Evolutionary conservation across 2,329 filamentous ascomycete genomes (phyloP).

Genomic region (Orbilia ellipsospora): DNA sequence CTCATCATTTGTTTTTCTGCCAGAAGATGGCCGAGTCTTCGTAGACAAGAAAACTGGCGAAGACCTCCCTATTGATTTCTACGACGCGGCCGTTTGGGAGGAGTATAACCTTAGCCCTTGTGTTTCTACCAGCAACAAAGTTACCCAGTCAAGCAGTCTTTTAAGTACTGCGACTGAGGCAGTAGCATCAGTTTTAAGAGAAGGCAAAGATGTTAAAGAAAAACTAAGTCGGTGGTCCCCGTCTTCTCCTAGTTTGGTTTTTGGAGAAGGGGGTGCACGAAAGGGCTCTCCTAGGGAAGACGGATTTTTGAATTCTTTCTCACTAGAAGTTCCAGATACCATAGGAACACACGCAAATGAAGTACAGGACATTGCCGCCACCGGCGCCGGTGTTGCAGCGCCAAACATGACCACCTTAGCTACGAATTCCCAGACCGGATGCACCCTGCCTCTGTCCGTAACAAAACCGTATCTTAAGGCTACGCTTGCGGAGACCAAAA

Average conservation of each 20-base stretch:
- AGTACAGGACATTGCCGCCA: constrained; percentile 56
- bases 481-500: constrained; percentile 75
- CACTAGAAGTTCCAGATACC: constrained; percentile 59
- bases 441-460: constrained; percentile 68
- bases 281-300: constrained; percentile 55
- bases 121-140: constrained; percentile 66
- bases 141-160: constrained; percentile 50
- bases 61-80: constrained; percentile 85
- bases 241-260: constrained; percentile 25
- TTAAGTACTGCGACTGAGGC: constrained; percentile 44
- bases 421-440: constrained; percentile 56
- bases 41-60: constrained; percentile 83
- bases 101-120: constrained; percentile 82
- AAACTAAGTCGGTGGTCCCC: constrained; percentile 48
- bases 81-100: constrained; percentile 81
- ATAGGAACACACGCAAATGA: constrained; percentile 58
- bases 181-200: constrained; percentile 35
- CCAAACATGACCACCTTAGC: constrained; percentile 48
- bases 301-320: constrained; percentile 59
- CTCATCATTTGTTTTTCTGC: constrained; percentile 84
- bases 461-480: constrained; percentile 77
- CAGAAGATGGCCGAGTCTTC: constrained; percentile 88
- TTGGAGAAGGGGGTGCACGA: constrained; percentile 51
- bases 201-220: constrained; percentile 40
- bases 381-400: constrained; percentile 47